Conservation (phyloP, 75 land plant species). For the Isoetes taiwanensis region DNA sequence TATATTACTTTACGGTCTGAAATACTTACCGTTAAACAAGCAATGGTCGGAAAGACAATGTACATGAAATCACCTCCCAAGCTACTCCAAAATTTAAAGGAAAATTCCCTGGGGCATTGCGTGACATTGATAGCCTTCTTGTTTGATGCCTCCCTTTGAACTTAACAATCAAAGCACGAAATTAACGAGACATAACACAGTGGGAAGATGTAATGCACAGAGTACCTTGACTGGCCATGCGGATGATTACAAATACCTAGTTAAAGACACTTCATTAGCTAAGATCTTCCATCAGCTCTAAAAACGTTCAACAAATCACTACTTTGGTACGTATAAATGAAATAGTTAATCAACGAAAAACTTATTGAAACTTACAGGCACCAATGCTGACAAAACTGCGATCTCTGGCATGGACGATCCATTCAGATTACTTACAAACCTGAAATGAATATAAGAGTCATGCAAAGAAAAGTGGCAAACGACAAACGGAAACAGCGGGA, state of each 20-base stretch:
- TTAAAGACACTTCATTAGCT: neutral
- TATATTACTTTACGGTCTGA: neutral
- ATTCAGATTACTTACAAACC: constrained; percentile 86
- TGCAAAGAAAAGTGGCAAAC: too few relatives aligned
- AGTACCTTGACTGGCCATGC: too few relatives aligned
- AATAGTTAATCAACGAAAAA: neutral
- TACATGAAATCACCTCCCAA: constrained; percentile 14
- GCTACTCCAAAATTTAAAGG: constrained; percentile 5
- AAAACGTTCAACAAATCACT: neutral
- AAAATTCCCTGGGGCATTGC: too few relatives aligned
- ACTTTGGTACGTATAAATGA: neutral
- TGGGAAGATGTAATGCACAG: too few relatives aligned
- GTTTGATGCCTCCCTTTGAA: too few relatives aligned
- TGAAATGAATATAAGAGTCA: too few relatives aligned
- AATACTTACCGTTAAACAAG: constrained; percentile 13
- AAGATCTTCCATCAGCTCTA: neutral
- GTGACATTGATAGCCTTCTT: too few relatives aligned
- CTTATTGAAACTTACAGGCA: constrained; percentile 31
- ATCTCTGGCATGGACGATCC: constrained; percentile 81
- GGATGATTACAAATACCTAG: too few relatives aligned
- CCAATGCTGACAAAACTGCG: constrained; percentile 29
- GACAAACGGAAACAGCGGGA: too few relatives aligned
- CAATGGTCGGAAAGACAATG: constrained; percentile 15
- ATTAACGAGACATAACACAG: too few relatives aligned
- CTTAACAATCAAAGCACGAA: too few relatives aligned